Evolutionary conservation across 1,139 yeast genomes (phyloP), one percentile per base, ranked within the genome.

Genomic region (Candida neerlandica): DNA sequence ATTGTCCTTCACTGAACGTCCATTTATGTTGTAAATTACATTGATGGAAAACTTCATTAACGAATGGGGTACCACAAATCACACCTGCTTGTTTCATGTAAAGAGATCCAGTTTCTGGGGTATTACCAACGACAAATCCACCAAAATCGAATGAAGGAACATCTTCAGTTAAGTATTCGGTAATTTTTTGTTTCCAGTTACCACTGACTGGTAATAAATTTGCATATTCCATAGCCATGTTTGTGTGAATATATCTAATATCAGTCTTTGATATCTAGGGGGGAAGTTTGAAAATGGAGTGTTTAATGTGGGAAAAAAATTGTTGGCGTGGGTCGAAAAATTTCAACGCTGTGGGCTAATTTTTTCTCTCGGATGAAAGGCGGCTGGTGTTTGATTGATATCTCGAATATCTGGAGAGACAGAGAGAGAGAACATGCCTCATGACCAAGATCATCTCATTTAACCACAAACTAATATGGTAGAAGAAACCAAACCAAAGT

Each of bases 111-210:
- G 84, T 76, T 63, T 89, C 89, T 9, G 59, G 62, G 47, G 78
- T 85, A 52, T 80, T 78, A 5, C 98, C 97, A n/a, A 92, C 98
- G 1, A 92, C 98, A 63, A 72, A 90, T 2, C 96, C 98, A 35
- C 98, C 98, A 58, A 85, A 88, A 66, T 92, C 98, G 62, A 92
- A 92, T 0, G 96, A 84, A 1, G 98, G 97, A 4, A 88, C 95
- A 62, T 92, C 98, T 62, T 92, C 98, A 4, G 80, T 73, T 23
- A 92, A 74, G 84, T 89, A 92, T 41, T 73, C 77, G 12, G 91
- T 82, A 55, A 92, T 82, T 55, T 85, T 86, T 49, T 80, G 80
- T 64, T 84, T 89, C 97, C 97, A 91, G 45, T 71, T 71, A 4
- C 96, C 94, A 54, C 79, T 83, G 16, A 77, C 71, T 0, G 97